These are phyloP conservation scores for Macrolepiota dolichaula DNA, from an alignment of 768 basidiomycete genomes.

Conservation along the genomic window DNA sequence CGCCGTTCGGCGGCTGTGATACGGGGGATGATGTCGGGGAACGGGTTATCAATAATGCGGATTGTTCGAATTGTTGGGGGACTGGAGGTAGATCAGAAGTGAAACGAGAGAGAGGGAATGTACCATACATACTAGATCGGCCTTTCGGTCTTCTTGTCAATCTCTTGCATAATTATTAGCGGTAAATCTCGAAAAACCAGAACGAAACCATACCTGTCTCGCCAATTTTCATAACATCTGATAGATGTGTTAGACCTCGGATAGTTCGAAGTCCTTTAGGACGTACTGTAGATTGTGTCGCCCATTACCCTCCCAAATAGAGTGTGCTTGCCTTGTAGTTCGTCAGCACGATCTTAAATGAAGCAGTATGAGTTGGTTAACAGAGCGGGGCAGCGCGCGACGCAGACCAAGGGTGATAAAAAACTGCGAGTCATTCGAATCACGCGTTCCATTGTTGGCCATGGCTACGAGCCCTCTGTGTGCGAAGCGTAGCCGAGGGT, in stretches of 20 bases:
- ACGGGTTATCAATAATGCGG: conserved; percentile 89
- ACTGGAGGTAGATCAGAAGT: conserved; percentile 33
- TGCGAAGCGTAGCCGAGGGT: conserved; percentile 83
- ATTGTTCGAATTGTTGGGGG: conserved; percentile 89
- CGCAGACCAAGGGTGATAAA: conserved; percentile 83
- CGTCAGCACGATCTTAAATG: conserved; percentile 79
- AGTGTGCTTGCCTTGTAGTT: conserved; percentile 92
- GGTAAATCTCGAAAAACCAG: not conserved
- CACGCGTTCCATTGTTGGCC: conserved; percentile 86
- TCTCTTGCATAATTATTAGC: conserved; percentile 39
- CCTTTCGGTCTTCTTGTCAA: conserved; percentile 60
- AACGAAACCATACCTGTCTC: conserved; percentile 62
- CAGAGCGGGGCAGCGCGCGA: conserved; percentile 6
- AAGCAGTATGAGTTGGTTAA: not conserved
- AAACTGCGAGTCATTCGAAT: conserved; percentile 94
- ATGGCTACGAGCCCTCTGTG: conserved; percentile 92
- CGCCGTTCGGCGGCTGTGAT: conserved; percentile 93
- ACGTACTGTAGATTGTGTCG: conserved; percentile 86
- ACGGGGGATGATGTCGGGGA: conserved; percentile 91
- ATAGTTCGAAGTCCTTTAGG: not conserved
- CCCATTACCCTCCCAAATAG: conserved; percentile 89
- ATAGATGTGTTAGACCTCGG: not conserved
- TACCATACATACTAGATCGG: conserved; percentile 69
- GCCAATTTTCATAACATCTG: conserved; percentile 91
- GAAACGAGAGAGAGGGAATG: not conserved